phyloP scores from a whole-genome alignment of 179 eudicot species.

The Patellifolia procumbens region DNA sequence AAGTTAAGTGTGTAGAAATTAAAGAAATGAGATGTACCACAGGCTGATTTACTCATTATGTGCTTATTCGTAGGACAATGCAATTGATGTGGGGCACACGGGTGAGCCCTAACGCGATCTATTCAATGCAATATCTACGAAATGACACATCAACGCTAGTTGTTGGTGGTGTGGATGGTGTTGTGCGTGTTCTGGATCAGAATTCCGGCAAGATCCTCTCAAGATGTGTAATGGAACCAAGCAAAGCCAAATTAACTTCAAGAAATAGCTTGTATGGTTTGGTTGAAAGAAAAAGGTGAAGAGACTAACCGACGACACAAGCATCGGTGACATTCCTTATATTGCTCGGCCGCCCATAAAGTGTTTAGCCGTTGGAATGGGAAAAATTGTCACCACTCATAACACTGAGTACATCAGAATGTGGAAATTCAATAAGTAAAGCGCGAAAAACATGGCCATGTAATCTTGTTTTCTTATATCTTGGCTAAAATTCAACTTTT shows the following conservation, averaged over 20 bases:
- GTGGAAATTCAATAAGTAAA: conserved; percentile 52
- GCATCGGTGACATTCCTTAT: conserved; percentile 45
- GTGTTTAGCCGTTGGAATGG: conserved; percentile 76
- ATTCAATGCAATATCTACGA: conserved; percentile 62
- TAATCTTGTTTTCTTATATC: not conserved
- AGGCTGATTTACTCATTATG: not conserved
- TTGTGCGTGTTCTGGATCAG: conserved; percentile 65
- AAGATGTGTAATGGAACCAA: conserved; percentile 45
- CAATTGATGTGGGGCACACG: conserved; percentile 51
- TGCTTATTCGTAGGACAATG: conserved; percentile 47
- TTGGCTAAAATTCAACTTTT: not conserved
- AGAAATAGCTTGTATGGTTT: conserved; percentile 36
- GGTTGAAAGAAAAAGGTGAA: conserved; percentile 51
- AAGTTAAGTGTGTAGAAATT: too few species aligned
- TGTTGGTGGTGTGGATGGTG: conserved; percentile 83
- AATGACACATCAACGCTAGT: conserved; percentile 60
- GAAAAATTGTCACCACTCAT: conserved; percentile 64
- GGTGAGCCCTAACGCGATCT: conserved; percentile 63
- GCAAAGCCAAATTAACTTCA: conserved; percentile 29
- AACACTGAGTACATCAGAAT: conserved; percentile 46
- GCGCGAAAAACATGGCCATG: not conserved
- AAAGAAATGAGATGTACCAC: not conserved
- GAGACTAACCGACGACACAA: conserved; percentile 49
- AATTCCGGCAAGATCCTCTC: conserved; percentile 62
- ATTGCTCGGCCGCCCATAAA: conserved; percentile 55